Conservation (phyloP, 148 eudicot species). For the Simmondsia chinensis region DNA sequence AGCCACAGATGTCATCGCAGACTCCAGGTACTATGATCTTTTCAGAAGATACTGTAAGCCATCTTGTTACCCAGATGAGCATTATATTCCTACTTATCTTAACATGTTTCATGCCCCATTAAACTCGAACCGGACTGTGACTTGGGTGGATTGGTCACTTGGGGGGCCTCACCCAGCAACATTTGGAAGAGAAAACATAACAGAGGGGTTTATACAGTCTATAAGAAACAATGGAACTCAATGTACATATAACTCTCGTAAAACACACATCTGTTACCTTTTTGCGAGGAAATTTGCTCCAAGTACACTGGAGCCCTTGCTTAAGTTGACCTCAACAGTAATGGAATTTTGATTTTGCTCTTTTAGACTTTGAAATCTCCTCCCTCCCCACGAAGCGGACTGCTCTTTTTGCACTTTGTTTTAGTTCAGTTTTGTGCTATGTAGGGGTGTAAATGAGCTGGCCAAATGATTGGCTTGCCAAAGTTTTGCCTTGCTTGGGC, state of each 20-base stretch:
- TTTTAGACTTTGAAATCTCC: not conserved
- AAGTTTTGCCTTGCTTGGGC: too few species aligned
- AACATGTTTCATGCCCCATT: slow-evolving; percentile 36
- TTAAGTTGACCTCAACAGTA: slow-evolving; percentile 32
- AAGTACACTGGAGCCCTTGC: slow-evolving; percentile 54
- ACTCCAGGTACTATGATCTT: slow-evolving; percentile 48
- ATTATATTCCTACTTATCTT: slow-evolving; percentile 59
- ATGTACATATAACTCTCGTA: slow-evolving; percentile 42
- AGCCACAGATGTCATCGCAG: slow-evolving; percentile 50
- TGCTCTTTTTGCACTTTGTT: too few species aligned
- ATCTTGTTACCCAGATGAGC: slow-evolving; percentile 81
- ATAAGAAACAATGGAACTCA: slow-evolving; percentile 62
- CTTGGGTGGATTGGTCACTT: slow-evolving; percentile 69
- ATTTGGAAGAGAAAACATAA: slow-evolving; percentile 43
- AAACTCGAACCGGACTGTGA: slow-evolving; percentile 57
- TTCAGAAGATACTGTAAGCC: slow-evolving; percentile 62
- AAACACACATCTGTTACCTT: slow-evolving; percentile 40
- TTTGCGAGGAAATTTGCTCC: slow-evolving; percentile 82
- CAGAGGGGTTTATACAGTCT: slow-evolving; percentile 41
- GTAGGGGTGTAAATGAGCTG: too few species aligned
- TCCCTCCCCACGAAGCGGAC: too few species aligned
- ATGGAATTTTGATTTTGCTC: slow-evolving; percentile 38
- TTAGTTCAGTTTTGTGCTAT: too few species aligned
- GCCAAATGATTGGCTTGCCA: too few species aligned
- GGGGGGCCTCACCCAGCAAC: slow-evolving; percentile 71